Base-by-base conservation (phyloP, 2,329 filamentous ascomycete species). In the Cercospora canescens region DNA sequence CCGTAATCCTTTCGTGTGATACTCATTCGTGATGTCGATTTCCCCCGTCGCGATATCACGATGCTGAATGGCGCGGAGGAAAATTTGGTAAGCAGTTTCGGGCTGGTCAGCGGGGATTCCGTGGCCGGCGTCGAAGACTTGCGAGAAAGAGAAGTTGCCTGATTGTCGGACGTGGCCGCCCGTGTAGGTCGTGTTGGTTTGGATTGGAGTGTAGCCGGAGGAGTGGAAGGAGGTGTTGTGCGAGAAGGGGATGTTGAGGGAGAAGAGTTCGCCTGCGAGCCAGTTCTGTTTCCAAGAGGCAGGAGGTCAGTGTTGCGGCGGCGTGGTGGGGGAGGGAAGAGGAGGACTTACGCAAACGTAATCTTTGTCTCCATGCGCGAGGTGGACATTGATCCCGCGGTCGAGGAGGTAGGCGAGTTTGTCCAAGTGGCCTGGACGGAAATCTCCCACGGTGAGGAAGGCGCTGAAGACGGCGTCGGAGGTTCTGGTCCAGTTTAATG, bases 111-210 rank as follows among this genome's bases (percentile, higher is more conserved):
- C 83, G 0, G 84, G 82, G 1, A 85, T 79, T 61, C 84, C 79
- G 69, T 87, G 85, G 3, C 84, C 84, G 1, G 84, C 79, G 70
- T 85, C 79, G 71, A 84, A 86, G 62, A 86, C 79, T 14, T 83
- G 79, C 6, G 79, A 79, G 73, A 85, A 86, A 35, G 78, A 81
- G 6, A 86, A 75, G 63, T 94, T 94, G 11, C 90, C 91, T 72
- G 87, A 91, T 76, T 95, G 91, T 4, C 91, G 86, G 0, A 92
- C 91, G 63, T 87, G 86, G 21, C 92, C 92, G 60, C 87, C 91
- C 74, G 88, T 86, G 77, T 90, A 90, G 6, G 85, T 83, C 28
- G 83, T 84, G 74, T 92, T 91, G 45, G 91, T 87, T 12, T 88
- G 81, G 68, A 95, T 88, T 14, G 89, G 87, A 0, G 87, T 86